Conservation (phyloP, 495 filamentous ascomycete genomes). For the Geopyxis carbonaria region DNA sequence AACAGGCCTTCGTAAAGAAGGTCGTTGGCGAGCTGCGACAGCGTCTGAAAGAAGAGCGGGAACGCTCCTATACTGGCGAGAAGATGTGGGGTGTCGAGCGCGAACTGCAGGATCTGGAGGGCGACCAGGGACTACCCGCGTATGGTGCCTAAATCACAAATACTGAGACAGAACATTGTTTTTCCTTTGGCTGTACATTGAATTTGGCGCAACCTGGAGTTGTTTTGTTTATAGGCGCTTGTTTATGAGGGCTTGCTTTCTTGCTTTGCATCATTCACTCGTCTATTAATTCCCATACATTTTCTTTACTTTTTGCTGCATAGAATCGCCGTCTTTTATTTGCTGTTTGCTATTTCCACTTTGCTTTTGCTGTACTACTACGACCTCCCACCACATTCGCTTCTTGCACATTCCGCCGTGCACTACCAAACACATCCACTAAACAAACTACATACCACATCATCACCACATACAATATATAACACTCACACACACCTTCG, state of each 20-base stretch:
- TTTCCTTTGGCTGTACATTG: background rate
- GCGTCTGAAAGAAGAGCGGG: constrained; percentile 57
- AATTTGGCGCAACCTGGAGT: background rate
- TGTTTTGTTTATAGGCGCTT: constrained; percentile 5
- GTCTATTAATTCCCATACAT: background rate
- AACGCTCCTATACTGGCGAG: constrained; percentile 32
- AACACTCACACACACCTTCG: background rate
- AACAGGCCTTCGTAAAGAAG: constrained; percentile 78
- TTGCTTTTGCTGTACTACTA: too few species aligned
- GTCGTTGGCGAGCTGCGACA: constrained; percentile 80
- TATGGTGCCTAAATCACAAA: constrained; percentile 32
- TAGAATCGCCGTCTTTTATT: background rate
- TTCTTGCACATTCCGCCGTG: too few species aligned
- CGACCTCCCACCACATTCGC: too few species aligned
- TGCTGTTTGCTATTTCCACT: too few species aligned
- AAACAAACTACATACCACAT: too few species aligned
- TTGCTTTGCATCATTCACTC: constrained; percentile 2
- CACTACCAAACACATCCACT: too few species aligned
- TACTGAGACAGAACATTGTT: background rate
- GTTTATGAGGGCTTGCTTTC: constrained; percentile 8
- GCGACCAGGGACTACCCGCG: constrained; percentile 46
- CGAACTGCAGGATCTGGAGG: constrained; percentile 31
- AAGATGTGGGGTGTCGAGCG: constrained; percentile 23
- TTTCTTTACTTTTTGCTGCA: background rate
- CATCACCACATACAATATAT: background rate